A percentile compares a stretch with the other conserved stretches of the same genome.
Conservation (phyloP, 1,139 yeast species). For the Sugiyamaella castrensis region DNA sequence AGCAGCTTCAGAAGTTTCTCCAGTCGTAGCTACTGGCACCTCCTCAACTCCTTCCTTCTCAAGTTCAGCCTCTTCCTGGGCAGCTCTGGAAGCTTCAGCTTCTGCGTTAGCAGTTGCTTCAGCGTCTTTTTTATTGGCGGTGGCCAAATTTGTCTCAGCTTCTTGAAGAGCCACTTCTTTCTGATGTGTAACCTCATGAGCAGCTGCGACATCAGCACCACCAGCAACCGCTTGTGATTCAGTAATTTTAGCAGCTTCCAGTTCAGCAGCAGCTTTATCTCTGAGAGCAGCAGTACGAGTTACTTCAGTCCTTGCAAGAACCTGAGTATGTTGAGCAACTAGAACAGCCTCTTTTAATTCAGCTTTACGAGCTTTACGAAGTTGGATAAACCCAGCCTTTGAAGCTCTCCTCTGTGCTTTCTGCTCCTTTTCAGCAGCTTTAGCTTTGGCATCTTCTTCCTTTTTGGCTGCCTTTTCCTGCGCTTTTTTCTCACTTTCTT, state of each 20-base stretch:
- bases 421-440: conserved; percentile 20
- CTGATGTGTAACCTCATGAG: conserved; percentile 9
- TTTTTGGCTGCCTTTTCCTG: conserved; percentile 28
- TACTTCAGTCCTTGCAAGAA: conserved; percentile 31
- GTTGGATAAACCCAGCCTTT: conserved; percentile 16
- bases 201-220: conserved; percentile 14
- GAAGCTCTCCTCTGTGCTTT: conserved; percentile 16
- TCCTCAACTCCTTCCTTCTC: conserved; percentile 35
- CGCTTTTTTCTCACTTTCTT: conserved; percentile 19
- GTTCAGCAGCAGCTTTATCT: conserved; percentile 28
- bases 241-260: conserved; percentile 32
- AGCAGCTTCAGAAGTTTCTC: conserved; percentile 17
- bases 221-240: conserved; percentile 19
- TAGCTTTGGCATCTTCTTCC: conserved; percentile 23
- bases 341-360: conserved; percentile 27
- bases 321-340: conserved; percentile 30
- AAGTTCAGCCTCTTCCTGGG: conserved; percentile 50
- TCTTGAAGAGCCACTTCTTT: conserved; percentile 18
- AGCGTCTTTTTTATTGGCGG: conserved; percentile 13
- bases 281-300: conserved; percentile 27
- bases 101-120: conserved; percentile 49
- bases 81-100: conserved; percentile 44
- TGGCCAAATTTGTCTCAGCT: conserved; percentile 12
- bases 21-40: not conserved
- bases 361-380: conserved; percentile 20